These are phyloP conservation scores for Penicillium sp. DNA, from an alignment of 2,329 filamentous ascomycete species.

Conservation along the genomic window DNA sequence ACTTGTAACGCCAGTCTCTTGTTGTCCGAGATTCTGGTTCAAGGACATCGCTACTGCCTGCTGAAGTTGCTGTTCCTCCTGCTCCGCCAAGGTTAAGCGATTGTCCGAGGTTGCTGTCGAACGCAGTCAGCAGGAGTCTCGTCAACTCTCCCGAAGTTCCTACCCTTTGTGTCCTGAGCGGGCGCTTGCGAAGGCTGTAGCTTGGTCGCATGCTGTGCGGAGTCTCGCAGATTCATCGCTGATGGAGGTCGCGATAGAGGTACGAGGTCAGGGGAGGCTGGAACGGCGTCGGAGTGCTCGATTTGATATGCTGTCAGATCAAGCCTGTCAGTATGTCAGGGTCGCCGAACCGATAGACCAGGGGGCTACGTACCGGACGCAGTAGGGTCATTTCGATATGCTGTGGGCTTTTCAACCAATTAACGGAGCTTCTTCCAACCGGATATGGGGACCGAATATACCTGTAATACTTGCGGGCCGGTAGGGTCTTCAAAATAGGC, in stretches of 20 bases:
- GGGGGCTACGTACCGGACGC: constrained; percentile 31
- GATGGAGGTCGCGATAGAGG: constrained; percentile 55
- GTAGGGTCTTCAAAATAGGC: constrained; percentile 53
- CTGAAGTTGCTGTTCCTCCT: constrained; percentile 51
- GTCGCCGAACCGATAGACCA: background rate
- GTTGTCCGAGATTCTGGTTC: constrained; percentile 48
- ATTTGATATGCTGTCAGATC: constrained; percentile 42
- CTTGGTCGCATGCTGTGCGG: constrained; percentile 25
- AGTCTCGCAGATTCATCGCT: constrained; percentile 42
- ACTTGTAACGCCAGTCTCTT: constrained; percentile 61
- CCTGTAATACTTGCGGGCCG: constrained; percentile 36
- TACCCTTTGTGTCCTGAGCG: constrained; percentile 36
- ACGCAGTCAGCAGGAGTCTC: constrained; percentile 24
- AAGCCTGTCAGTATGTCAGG: constrained; percentile 4
- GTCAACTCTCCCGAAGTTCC: constrained; percentile 15
- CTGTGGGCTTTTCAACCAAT: constrained; percentile 23
- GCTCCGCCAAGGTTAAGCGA: constrained; percentile 46
- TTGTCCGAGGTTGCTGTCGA: constrained; percentile 31
- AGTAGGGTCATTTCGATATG: constrained; percentile 32
- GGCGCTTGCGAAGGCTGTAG: constrained; percentile 29
- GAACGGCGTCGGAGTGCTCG: constrained; percentile 42
- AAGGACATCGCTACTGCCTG: constrained; percentile 54
- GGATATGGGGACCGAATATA: constrained; percentile 20
- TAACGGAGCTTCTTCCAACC: constrained; percentile 15
- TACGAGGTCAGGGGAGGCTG: constrained; percentile 38